Percentiles rank a stretch among this genome's conserved stretches.
These are phyloP conservation scores for Blastobotrys illinoisensis DNA, from an alignment of 1,139 yeast species.

Conservation along the genomic window DNA sequence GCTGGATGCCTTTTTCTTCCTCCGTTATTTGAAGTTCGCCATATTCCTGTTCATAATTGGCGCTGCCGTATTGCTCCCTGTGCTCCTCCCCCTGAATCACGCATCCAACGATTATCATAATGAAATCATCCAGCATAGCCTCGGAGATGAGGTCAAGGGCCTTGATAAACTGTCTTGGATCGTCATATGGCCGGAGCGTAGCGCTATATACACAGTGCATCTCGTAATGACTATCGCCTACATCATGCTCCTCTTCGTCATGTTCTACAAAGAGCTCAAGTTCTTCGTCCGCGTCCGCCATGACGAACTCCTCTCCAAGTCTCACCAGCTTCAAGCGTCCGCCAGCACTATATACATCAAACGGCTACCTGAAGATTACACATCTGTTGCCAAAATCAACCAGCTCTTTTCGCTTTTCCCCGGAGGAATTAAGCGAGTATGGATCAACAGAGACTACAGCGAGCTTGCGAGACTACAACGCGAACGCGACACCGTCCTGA, in stretches of 20 bases:
- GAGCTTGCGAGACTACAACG: slow-evolving; percentile 18
- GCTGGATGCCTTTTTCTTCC: slow-evolving; percentile 32
- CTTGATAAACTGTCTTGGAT: slow-evolving; percentile 29
- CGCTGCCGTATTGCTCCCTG: slow-evolving; percentile 20
- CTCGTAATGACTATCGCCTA: slow-evolving; percentile 20
- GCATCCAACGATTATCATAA: slow-evolving; percentile 4
- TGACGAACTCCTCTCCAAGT: slow-evolving; percentile 15
- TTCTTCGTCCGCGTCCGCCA: slow-evolving; percentile 24
- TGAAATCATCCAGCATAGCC: slow-evolving; percentile 4
- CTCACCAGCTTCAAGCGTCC: slow-evolving; percentile 21
- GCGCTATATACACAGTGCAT: slow-evolving; percentile 24
- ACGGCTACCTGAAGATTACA: slow-evolving; percentile 19
- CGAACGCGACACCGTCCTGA: slow-evolving; percentile 15
- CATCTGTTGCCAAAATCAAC: slow-evolving; percentile 15
- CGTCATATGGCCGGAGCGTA: slow-evolving; percentile 20
- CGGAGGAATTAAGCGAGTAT: slow-evolving; percentile 23
- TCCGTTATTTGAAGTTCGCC: slow-evolving; percentile 26
- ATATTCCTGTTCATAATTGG: slow-evolving; percentile 16
- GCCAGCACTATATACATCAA: slow-evolving; percentile 27
- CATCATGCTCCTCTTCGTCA: slow-evolving; percentile 15
- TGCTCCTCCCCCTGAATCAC: slow-evolving; percentile 27
- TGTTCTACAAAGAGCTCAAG: slow-evolving; percentile 24
- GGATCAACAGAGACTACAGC: slow-evolving; percentile 29
- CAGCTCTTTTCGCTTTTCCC: slow-evolving; percentile 21
- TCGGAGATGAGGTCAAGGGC: slow-evolving; percentile 6